Base-by-base conservation (phyloP, 345 rosid genomes). In the Orychophragmus violaceus region DNA sequence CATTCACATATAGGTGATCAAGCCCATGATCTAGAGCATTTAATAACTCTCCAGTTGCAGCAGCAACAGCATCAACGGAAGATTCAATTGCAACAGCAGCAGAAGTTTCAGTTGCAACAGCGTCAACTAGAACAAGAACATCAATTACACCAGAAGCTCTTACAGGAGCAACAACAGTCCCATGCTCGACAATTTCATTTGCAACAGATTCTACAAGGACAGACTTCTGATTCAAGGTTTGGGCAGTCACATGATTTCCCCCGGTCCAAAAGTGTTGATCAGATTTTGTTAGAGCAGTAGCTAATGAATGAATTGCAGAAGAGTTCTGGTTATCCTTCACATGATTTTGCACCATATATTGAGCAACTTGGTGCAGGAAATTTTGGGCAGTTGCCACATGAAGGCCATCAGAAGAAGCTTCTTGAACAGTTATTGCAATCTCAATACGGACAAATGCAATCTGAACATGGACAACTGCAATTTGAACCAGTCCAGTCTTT, bases 181-280 rank as follows among this genome's bases (percentile, higher is more conserved):
- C 89, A 84, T 74, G 81, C 81, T 75, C 87, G 77, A 16, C 89
- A 91, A 70, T 79, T 77, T 36, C 84, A 82, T 42, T 73, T 84
- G 17, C 88, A 91, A 76, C 89, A 85, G 76, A 63, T 88, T 74
- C 59, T 83, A 55, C 85, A 77, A 61, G 80, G 79, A 72, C 89
- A 87, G 46, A 50, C 74, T 33, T 76, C 82, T 45, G 92, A 87
- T 70, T 77, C 84, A 55, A 79, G 84, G 62, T 78, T 76, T 68
- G 80, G 79, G 28, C 91, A 79, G 66, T 72, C 87, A 16, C 79
- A 70, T 54, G 73, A 61, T 51, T 60, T 74, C 52, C 57, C 35
- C 53, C 77, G 73, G 14, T 27, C 62, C 28, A 67, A 60, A 59
- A 64, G 2, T 21, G n/a, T 64, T 56, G 70, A 71, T 48, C 76